Evolutionary conservation across 306 rosid genomes (phyloP).

Genomic region (Cucurbita maxima): DNA sequence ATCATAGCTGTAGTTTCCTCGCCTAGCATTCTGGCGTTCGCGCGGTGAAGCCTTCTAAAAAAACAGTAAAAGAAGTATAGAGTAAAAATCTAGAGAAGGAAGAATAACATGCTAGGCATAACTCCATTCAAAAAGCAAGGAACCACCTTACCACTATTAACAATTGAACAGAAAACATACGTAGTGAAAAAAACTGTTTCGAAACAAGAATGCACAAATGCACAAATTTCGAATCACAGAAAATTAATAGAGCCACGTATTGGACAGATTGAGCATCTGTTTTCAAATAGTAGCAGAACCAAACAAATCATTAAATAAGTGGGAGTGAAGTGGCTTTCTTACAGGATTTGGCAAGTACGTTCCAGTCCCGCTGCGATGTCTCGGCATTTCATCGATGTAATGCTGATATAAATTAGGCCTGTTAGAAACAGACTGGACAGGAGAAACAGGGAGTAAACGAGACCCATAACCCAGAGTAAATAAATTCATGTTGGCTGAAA

Average conservation of each 20-base stretch:
- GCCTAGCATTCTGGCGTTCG: slow-evolving; percentile 61
- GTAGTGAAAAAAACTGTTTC: neutral
- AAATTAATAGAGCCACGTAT: neutral
- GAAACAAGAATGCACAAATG: neutral
- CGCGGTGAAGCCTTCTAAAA: slow-evolving; percentile 65
- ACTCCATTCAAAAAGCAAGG: neutral
- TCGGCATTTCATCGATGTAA: slow-evolving; percentile 65
- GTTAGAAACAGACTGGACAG: slow-evolving; percentile 53
- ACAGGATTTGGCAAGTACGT: slow-evolving; percentile 95
- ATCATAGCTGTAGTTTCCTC: slow-evolving; percentile 62
- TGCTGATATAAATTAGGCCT: slow-evolving; percentile 66
- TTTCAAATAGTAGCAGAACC: neutral
- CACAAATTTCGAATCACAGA: neutral
- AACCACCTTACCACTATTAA: neutral
- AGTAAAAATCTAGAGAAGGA: slow-evolving; percentile 6
- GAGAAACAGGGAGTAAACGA: slow-evolving; percentile 56
- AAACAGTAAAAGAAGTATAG: neutral
- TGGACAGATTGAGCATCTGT: neutral
- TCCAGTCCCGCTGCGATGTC: slow-evolving; percentile 90
- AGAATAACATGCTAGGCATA: neutral
- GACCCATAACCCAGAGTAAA: slow-evolving; percentile 54
- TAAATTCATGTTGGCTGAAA: slow-evolving; percentile 43
- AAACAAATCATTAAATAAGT: neutral
- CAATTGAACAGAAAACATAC: neutral
- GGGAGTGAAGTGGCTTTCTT: slow-evolving; percentile 28